Conservation (phyloP, 352 stramenopile species). For the Thraustochytrium striatum region DNA sequence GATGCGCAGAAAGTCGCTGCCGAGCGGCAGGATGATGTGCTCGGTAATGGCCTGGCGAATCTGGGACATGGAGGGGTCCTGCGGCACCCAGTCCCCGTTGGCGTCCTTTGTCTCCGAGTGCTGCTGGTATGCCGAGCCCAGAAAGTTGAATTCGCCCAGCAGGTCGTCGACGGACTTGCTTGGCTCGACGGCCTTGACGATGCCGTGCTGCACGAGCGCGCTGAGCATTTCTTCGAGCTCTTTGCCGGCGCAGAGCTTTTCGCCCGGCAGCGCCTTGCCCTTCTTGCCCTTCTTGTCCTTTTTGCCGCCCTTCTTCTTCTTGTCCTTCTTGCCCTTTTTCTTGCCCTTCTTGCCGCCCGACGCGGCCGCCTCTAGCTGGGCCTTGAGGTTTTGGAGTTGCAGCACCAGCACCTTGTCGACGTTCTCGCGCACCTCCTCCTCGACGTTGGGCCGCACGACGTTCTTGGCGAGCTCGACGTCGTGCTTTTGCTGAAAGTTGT, state of each 20-base stretch:
- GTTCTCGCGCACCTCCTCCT: conserved; percentile 74
- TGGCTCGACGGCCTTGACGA: conserved; percentile 66
- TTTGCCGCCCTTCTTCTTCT: conserved; percentile 56
- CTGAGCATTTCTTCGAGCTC: conserved; percentile 79
- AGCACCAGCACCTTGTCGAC: conserved; percentile 89
- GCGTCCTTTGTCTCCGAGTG: conserved; percentile 53
- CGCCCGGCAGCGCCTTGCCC: conserved; percentile 73
- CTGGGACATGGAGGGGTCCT: conserved; percentile 81
- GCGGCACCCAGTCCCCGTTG: conserved; percentile 76
- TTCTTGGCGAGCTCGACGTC: conserved; percentile 83
- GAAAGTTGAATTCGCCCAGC: conserved; percentile 83
- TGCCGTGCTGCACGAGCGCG: conserved; percentile 76
- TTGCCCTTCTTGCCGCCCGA: conserved; percentile 53
- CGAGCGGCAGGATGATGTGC: conserved; percentile 80
- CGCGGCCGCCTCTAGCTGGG: conserved; percentile 67
- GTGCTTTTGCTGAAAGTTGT: conserved; percentile 88
- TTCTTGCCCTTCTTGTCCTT: conserved; percentile 68
- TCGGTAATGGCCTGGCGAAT: conserved; percentile 79
- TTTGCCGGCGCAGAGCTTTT: conserved; percentile 80
- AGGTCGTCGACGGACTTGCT: conserved; percentile 67
- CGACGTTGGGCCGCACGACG: conserved; percentile 74
- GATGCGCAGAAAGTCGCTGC: conserved; percentile 67
- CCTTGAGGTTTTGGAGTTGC: conserved; percentile 87
- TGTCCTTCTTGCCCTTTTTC: conserved; percentile 62
- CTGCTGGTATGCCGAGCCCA: conserved; percentile 66